phyloP scores from a whole-genome alignment of 129 eudicot species.

The Flaveria robusta region DNA sequence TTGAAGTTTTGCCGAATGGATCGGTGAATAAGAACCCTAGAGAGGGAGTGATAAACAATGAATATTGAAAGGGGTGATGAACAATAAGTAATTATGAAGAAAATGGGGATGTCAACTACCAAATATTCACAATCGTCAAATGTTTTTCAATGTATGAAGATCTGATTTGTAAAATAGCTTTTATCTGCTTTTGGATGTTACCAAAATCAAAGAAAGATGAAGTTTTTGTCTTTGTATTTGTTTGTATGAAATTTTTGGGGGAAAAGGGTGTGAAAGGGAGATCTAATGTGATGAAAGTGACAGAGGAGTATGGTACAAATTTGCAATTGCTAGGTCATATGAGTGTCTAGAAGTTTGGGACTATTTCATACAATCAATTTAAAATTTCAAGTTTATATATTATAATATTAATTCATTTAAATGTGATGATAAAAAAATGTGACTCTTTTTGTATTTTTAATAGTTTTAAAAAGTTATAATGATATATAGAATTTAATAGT shows the following conservation, averaged over 20 bases:
- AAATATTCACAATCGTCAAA: slow-evolving; percentile 30
- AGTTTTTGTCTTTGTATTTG: slow-evolving; percentile 2
- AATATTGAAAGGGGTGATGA: neutral
- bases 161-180: neutral
- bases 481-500: neutral
- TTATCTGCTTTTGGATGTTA: slow-evolving; percentile 7
- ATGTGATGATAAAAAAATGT: neutral
- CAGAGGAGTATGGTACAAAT: slow-evolving; percentile 30
- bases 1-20: slow-evolving; percentile 25
- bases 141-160: slow-evolving; percentile 29
- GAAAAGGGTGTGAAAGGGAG: slow-evolving; percentile 20
- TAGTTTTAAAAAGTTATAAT: neutral
- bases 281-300: slow-evolving; percentile 34
- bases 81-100: neutral
- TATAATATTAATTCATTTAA: neutral
- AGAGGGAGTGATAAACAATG: slow-evolving; percentile 37
- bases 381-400: neutral
- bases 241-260: slow-evolving; percentile 18
- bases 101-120: slow-evolving; percentile 23
- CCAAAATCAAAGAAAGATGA: slow-evolving; percentile 14
- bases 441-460: neutral
- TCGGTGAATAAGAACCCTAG: slow-evolving; percentile 28
- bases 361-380: neutral
- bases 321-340: slow-evolving; percentile 20
- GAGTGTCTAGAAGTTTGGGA: slow-evolving; percentile 24